A percentile compares a stretch with the other conserved stretches of the same genome.
phyloP scores from a whole-genome alignment of 495 filamentous ascomycete genomes.

The Aspergillus ostianus region DNA sequence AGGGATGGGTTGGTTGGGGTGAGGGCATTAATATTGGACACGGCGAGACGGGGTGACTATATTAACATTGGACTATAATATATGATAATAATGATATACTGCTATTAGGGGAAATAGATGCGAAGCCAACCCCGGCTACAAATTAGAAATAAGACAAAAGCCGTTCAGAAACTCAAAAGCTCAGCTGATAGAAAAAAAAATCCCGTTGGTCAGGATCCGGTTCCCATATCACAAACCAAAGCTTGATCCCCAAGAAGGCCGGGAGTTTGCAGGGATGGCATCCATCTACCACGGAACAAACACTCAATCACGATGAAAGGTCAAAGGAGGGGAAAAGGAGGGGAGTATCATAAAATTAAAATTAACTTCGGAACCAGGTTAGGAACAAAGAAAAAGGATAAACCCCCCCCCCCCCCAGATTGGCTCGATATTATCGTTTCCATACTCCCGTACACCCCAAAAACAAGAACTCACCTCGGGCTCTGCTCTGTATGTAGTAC shows the following conservation, averaged over 20 bases:
- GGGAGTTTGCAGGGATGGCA: neutral
- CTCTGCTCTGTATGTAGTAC: slow-evolving; percentile 1
- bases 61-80: neutral
- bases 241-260: neutral
- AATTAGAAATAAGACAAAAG: neutral
- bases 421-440: neutral
- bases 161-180: neutral
- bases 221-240: neutral
- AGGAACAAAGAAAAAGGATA: too few relatives aligned
- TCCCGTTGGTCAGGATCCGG: neutral
- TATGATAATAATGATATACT: neutral
- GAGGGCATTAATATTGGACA: too few relatives aligned
- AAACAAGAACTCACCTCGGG: neutral
- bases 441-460: neutral
- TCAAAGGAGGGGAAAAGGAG: neutral
- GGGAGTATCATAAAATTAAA: neutral
- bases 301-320: neutral
- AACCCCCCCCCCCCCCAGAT: neutral
- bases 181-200: neutral
- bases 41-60: neutral
- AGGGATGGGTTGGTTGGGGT: too few relatives aligned
- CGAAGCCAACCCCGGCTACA: neutral
- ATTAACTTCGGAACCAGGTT: too few relatives aligned
- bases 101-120: neutral
- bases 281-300: neutral